Evolutionary conservation across 192 early-diverging fungal species (phyloP), one percentile per base, ranked within the genome.

Genomic region (Geosiphon pyriformis): DNA sequence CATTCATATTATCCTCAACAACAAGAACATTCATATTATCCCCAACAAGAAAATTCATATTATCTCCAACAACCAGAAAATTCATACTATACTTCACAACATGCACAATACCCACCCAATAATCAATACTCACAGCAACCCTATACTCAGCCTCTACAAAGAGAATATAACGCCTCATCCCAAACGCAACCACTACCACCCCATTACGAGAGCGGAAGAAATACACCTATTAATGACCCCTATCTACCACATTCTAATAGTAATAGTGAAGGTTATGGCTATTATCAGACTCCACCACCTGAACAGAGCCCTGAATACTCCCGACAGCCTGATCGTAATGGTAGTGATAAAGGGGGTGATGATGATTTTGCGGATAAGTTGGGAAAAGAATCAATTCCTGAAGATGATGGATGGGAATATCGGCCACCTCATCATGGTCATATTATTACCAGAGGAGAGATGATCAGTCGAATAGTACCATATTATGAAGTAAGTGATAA

Each of bases 381-480:
- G 18, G 4, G 26, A 57, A n/a, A 56, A 32, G 10, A 18, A 31
- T 1, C 12, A 57, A 57, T 23, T n/a, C 33, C 29, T 33, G 59
- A 37, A 12, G 22, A 29, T 25, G 63, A 54, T 27, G 63, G 63
- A 29, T 65, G 63, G 63, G n/a, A 51, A 18, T 65, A 51, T 54
- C 30, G 63, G 15, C 63, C 51, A 42, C 63, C 63, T 26, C 47
- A 65, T 22, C 15, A 65, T 65, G 63, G 63, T 2, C 63, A 65
- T 11, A 31, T 65, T 35, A 55, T 65, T 26, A 65, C 63, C 0
- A 65, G 29, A 54, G 51, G 63, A 20, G 63, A 53, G 35, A 55
- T 65, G 11, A 18, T 65, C 25, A 54, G 33, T n/a, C 51, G 63
- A 6, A 65, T 65, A 15, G 33, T 65, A 11, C 51, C 46, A 55